Evolutionary conservation across 2,329 filamentous ascomycete genomes (phyloP).

Genomic region (Leptographium wingfieldii): DNA sequence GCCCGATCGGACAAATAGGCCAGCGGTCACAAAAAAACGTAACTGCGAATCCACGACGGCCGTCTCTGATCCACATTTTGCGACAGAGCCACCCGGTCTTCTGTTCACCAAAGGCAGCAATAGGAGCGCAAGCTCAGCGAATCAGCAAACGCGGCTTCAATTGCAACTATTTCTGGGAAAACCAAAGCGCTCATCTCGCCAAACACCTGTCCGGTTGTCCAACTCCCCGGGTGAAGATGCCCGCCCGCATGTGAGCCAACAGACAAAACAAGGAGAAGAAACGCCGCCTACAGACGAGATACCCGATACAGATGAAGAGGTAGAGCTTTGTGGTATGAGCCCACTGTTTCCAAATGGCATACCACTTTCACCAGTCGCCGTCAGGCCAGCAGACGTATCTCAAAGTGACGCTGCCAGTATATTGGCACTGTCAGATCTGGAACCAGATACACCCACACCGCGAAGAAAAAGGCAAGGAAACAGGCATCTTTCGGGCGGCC

Average conservation of each 20-base stretch:
- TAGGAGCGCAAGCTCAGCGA: background rate
- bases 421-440: conserved; percentile 8
- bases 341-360: background rate
- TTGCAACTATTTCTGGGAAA: background rate
- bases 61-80: background rate
- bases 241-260: background rate
- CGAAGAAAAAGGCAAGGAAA: background rate
- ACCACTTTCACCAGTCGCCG: background rate
- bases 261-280: background rate
- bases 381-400: background rate
- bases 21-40: background rate
- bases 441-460: conserved; percentile 17
- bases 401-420: background rate
- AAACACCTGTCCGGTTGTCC: background rate
- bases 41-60: background rate
- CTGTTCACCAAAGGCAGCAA: background rate
- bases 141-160: background rate
- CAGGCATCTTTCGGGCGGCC: background rate
- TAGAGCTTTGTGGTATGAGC: conserved; percentile 16
- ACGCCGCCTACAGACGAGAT: conserved; percentile 23
- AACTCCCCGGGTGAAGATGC: background rate
- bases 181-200: background rate
- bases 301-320: conserved; percentile 33
- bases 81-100: background rate
- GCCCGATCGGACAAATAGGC: background rate